phyloP scores from a whole-genome alignment of 352 stramenopile genomes.

The Thalassiosira allenii region DNA sequence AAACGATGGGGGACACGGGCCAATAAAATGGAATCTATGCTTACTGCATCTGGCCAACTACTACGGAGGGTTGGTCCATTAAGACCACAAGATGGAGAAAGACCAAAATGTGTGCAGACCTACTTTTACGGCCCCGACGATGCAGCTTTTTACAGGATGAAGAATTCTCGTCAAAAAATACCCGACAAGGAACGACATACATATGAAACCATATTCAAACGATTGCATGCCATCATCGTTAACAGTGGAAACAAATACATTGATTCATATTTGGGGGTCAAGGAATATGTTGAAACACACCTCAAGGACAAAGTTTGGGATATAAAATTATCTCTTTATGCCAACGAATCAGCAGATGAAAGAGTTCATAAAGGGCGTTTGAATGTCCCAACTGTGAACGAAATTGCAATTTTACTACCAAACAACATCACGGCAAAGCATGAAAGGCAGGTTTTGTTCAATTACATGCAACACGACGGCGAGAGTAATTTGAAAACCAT shows the following conservation, averaged over 20 bases:
- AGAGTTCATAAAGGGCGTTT: slow-evolving; percentile 15
- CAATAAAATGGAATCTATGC: slow-evolving; percentile 18
- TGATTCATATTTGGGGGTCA: slow-evolving; percentile 17
- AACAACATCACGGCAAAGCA: slow-evolving; percentile 5
- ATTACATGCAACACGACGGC: not conserved
- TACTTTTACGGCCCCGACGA: slow-evolving; percentile 21
- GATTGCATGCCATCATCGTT: slow-evolving; percentile 17
- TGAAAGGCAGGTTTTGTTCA: not conserved
- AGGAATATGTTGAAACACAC: slow-evolving; percentile 19
- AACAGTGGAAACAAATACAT: slow-evolving; percentile 20
- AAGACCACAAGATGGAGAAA: not conserved
- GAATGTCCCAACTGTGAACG: slow-evolving; percentile 18
- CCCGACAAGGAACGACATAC: not conserved
- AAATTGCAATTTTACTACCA: slow-evolving; percentile 14
- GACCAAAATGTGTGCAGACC: slow-evolving; percentile 5
- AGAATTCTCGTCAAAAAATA: slow-evolving; percentile 13
- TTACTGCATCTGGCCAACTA: slow-evolving; percentile 6
- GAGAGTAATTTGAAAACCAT: not conserved
- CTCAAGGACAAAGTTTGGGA: slow-evolving; percentile 11
- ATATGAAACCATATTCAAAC: slow-evolving; percentile 9
- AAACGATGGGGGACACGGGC: not conserved
- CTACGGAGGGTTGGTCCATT: slow-evolving; percentile 4
- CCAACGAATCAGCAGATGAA: slow-evolving; percentile 5
- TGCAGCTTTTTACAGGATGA: not conserved
- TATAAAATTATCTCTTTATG: slow-evolving; percentile 10